Evolutionary conservation across 164 flowering plant species (phyloP).

Genomic region (Nymphaea colorata): DNA sequence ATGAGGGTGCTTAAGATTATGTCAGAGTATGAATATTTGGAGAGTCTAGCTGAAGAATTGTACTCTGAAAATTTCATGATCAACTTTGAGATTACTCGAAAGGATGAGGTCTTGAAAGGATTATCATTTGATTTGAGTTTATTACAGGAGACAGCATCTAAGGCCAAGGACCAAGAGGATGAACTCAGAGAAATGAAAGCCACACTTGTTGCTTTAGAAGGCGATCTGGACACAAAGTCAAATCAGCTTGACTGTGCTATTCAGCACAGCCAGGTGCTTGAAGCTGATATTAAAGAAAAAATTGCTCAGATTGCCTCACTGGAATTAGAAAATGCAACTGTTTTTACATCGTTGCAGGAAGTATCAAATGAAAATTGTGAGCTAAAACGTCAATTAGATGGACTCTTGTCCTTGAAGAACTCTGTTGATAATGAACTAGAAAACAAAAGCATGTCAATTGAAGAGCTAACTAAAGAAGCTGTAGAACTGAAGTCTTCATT

Average conservation of each 20-base stretch:
- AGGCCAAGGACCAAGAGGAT: conserved; percentile 54
- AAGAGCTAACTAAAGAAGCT: conserved; percentile 51
- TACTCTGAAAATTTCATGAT: conserved; percentile 38
- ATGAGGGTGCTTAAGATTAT: conserved; percentile 24
- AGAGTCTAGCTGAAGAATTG: conserved; percentile 29
- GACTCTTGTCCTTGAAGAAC: conserved; percentile 24
- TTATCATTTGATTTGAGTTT: conserved; percentile 66
- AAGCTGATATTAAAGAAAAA: conserved; percentile 49
- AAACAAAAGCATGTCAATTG: conserved; percentile 26
- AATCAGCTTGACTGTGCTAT: conserved; percentile 44
- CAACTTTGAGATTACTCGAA: conserved; percentile 49
- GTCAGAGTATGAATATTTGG: conserved; percentile 36
- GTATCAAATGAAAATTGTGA: conserved; percentile 31
- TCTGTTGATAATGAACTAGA: conserved; percentile 43
- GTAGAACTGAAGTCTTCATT: conserved; percentile 37
- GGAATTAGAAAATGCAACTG: conserved; percentile 33
- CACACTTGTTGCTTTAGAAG: conserved; percentile 40
- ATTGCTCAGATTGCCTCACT: conserved; percentile 26
- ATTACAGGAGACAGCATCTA: conserved; percentile 79
- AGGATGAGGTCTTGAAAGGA: conserved; percentile 68
- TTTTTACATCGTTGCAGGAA: conserved; percentile 18
- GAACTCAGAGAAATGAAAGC: conserved; percentile 44
- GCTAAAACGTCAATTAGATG: conserved; percentile 31
- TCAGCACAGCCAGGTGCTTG: conserved; percentile 27
- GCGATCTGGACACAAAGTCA: conserved; percentile 34